These are phyloP conservation scores for Seminavis robusta DNA, from an alignment of 108 stramenopile genomes.

Conservation along the genomic window DNA sequence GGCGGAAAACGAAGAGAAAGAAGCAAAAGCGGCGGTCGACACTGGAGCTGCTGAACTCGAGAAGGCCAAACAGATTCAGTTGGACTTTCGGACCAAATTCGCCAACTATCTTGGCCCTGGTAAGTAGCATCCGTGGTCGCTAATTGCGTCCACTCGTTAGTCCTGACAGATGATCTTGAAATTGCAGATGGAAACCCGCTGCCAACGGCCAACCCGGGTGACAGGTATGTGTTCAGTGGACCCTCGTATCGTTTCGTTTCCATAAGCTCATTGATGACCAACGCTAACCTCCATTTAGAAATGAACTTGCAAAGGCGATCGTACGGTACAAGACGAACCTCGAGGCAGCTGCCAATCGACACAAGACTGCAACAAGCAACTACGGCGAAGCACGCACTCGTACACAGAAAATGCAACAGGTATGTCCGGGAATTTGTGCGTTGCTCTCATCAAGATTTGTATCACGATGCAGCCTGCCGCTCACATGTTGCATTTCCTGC, in stretches of 20 bases:
- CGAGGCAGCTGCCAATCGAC: constrained; percentile 21
- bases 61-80: constrained; percentile 23
- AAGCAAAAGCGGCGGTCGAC: constrained; percentile 8
- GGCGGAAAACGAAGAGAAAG: constrained; percentile 27
- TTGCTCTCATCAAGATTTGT: too few species aligned
- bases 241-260: too few species aligned
- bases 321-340: constrained; percentile 23
- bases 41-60: constrained; percentile 10
- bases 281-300: too few species aligned
- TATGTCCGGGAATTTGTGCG: too few species aligned
- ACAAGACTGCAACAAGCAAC: constrained; percentile 9
- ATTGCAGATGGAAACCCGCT: constrained; percentile 32
- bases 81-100: constrained; percentile 36
- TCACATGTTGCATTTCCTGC: background rate
- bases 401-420: constrained; percentile 15
- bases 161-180: background rate
- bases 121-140: constrained; percentile 11
- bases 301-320: constrained; percentile 22
- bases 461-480: background rate
- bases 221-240: too few species aligned
- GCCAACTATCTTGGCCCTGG: constrained; percentile 38
- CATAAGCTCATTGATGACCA: too few species aligned
- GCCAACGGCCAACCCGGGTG: constrained; percentile 21
- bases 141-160: background rate
- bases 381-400: constrained; percentile 14